Conservation (phyloP, 169 alveolate species). For the Plasmodium vinckei region DNA sequence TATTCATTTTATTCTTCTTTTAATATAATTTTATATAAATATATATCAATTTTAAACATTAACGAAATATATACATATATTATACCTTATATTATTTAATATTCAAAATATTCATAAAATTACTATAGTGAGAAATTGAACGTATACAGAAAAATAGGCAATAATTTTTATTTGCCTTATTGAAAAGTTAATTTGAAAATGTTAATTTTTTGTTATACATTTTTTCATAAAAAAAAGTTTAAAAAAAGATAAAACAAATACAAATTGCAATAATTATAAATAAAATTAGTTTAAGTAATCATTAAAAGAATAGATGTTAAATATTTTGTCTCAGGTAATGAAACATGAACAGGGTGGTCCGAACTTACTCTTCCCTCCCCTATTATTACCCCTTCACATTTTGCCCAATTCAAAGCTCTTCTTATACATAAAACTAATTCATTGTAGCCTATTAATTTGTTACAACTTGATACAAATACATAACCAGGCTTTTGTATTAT, state of each 20-base stretch:
- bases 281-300: constrained; percentile 20
- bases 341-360: constrained; percentile 74
- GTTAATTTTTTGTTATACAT: neutral
- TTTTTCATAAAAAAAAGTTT: neutral
- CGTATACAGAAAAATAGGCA: too few species aligned
- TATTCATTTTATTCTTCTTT: too few species aligned
- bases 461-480: constrained; percentile 77
- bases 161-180: too few species aligned
- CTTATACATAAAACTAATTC: constrained; percentile 48
- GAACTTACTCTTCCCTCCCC: constrained; percentile 74
- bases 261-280: too few species aligned
- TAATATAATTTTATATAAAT: too few species aligned
- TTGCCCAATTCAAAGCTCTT: constrained; percentile 69
- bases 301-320: constrained; percentile 66
- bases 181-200: too few species aligned
- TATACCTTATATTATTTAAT: too few species aligned
- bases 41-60: too few species aligned
- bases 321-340: constrained; percentile 67
- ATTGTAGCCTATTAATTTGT: constrained; percentile 62
- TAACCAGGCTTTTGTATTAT: constrained; percentile 74
- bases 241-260: constrained; percentile 4
- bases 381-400: constrained; percentile 70
- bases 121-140: too few species aligned
- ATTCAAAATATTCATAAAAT: too few species aligned
- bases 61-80: too few species aligned